Base-by-base conservation (phyloP, 768 basidiomycete species). In the Leccinum subtestaceum region DNA sequence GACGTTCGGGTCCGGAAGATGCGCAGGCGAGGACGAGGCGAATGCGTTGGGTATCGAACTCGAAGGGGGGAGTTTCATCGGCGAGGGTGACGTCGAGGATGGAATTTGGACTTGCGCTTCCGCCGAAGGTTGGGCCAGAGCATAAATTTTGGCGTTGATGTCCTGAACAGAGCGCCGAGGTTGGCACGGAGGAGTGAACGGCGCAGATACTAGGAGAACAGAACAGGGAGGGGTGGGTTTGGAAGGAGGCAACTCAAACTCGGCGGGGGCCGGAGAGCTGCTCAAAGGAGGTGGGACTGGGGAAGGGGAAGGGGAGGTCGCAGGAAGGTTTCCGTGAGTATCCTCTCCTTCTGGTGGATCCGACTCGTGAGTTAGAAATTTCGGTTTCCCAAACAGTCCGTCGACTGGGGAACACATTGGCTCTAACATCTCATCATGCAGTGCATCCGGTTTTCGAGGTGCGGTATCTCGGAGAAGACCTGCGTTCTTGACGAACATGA, bases 51-150 rank as follows among this genome's bases (percentile, higher is more conserved):
- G 58, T 29, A 60, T 43, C 3, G 57, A 63, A 53, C 66, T 67
- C 32, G 56, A 65, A 4, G 58, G 60, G 23, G 66, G 71, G 5
- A 78, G 68, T 61, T 82, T 84, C 75, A 86, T 78, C 0, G 84
- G 85, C 2, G 79, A 80, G 0, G 80, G 80, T 1, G 79, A 75
- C 10, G 62, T 77, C 7, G 88, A 90, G 1, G 88, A 89, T 0
- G 86, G 86, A 34, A 89, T 77, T 5, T 68, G 78, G 3, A 67
- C 61, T 65, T 62, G 60, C 1, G 64, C 56, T 63, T 32, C 43
- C 11, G 36, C 77, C 11, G 70, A 78, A 3, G 65, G 59, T 63
- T 34, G 60, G 11, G 25, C 45, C 15, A 36, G 47, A 11, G 31
- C 51, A 19, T 36, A 2, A 15, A 10, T 25, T 32, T 47, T 21